These are phyloP conservation scores for Hirsutella thompsonii DNA, from an alignment of 2,329 filamentous ascomycete genomes.

Conservation along the genomic window DNA sequence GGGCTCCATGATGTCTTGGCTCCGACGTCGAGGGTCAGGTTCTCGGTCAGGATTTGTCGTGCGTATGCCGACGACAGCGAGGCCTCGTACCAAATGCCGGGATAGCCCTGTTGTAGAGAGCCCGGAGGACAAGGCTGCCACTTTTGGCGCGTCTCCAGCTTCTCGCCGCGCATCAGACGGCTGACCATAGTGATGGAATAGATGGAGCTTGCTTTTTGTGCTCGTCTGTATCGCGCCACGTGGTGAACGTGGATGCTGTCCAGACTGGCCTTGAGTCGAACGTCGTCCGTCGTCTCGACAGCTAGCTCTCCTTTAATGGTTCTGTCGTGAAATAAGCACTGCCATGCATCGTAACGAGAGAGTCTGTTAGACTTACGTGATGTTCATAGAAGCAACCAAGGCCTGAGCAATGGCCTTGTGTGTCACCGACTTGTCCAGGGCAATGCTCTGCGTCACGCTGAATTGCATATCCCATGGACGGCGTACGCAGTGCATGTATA, in stretches of 20 bases:
- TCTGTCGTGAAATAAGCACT: slow-evolving; percentile 4
- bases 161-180: slow-evolving; percentile 3
- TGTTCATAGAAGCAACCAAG: slow-evolving; percentile 10
- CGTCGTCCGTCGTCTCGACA: slow-evolving; percentile 7
- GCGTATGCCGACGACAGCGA: slow-evolving; percentile 11
- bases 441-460: slow-evolving; percentile 5
- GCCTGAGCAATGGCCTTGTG: slow-evolving; percentile 9
- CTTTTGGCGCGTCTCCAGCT: not conserved
- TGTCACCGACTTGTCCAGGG: slow-evolving; percentile 4
- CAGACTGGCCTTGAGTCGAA: slow-evolving; percentile 5
- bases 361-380: slow-evolving; percentile 10
- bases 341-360: not conserved
- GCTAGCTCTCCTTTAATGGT: slow-evolving; percentile 6
- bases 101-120: not conserved
- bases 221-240: slow-evolving; percentile 9
- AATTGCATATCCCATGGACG: slow-evolving; percentile 20
- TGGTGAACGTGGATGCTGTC: slow-evolving; percentile 10
- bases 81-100: slow-evolving; percentile 15
- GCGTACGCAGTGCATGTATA: slow-evolving; percentile 16
- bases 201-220: slow-evolving; percentile 4
- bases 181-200: slow-evolving; percentile 13
- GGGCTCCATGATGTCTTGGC: slow-evolving; percentile 12
- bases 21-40: slow-evolving; percentile 13
- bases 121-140: slow-evolving; percentile 2
- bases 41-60: slow-evolving; percentile 11